Percentiles rank a stretch among this genome's conserved stretches.
Evolutionary conservation across 306 rosid species (phyloP).

Genomic region (Geum urbanum): DNA sequence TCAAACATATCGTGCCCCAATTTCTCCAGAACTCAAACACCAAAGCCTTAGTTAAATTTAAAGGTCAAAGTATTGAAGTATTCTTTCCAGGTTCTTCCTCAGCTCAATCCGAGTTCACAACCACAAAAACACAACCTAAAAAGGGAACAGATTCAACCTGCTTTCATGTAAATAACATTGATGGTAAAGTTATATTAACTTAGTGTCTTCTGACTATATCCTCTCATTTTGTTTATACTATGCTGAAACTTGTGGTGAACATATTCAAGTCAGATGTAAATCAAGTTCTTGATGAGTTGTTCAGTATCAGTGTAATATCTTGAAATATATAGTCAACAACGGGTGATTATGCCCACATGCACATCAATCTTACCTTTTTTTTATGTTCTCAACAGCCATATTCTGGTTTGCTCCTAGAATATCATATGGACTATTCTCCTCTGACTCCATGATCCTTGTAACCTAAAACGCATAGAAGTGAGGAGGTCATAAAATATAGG

Average conservation of each 20-base stretch:
- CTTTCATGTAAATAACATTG: not conserved
- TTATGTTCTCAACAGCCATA: slow-evolving; percentile 64
- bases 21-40: not conserved
- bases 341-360: not conserved
- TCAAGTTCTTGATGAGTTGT: not conserved
- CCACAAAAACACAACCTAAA: not conserved
- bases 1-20: not conserved
- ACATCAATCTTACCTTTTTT: slow-evolving; percentile 54
- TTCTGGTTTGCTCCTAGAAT: slow-evolving; percentile 74
- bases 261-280: not conserved
- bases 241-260: not conserved
- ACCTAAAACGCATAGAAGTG: slow-evolving; percentile 45
- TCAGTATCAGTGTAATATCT: not conserved
- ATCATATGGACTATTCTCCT: slow-evolving; percentile 67
- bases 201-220: not conserved
- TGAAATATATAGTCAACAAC: not conserved
- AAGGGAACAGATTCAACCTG: not conserved
- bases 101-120: not conserved
- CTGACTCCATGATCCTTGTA: slow-evolving; percentile 78
- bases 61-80: too few species aligned
- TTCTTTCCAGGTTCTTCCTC: not conserved
- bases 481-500: not conserved
- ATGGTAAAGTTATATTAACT: not conserved
- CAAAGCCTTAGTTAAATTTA: too few species aligned
- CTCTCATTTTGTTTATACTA: not conserved